These are phyloP conservation scores for Vicia villosa DNA, from an alignment of 306 rosid species.

Conservation along the genomic window DNA sequence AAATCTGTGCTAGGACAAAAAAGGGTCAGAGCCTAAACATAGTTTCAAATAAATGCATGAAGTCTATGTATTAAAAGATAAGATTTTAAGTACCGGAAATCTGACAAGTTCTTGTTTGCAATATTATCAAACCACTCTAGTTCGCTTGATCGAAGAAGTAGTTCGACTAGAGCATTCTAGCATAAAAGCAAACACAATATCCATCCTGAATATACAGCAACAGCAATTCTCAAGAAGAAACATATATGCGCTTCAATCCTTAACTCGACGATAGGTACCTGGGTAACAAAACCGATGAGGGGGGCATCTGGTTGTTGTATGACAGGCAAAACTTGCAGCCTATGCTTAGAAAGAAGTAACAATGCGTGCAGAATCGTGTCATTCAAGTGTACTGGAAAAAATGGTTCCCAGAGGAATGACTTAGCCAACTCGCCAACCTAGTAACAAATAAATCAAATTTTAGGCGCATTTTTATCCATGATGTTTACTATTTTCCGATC, in stretches of 20 bases:
- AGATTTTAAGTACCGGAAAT: slow-evolving; percentile 49
- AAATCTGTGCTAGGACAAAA: slow-evolving; percentile 44
- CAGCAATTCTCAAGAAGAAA: not conserved
- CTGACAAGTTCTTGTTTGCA: slow-evolving; percentile 54
- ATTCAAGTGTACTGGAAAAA: slow-evolving; percentile 57
- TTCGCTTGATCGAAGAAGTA: slow-evolving; percentile 68
- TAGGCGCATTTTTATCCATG: not conserved
- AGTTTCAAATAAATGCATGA: not conserved
- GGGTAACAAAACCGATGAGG: slow-evolving; percentile 59
- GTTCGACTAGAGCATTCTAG: slow-evolving; percentile 56
- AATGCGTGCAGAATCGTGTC: slow-evolving; percentile 65
- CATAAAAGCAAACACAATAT: slow-evolving; percentile 32
- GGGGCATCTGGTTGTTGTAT: slow-evolving; percentile 42
- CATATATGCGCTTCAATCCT: not conserved
- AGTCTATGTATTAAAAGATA: not conserved
- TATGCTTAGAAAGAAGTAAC: slow-evolving; percentile 68
- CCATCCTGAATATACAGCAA: slow-evolving; percentile 2
- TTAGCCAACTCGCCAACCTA: slow-evolving; percentile 71
- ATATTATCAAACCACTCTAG: slow-evolving; percentile 65
- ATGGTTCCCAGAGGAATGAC: slow-evolving; percentile 65
- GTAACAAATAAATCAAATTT: not conserved
- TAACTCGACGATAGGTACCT: slow-evolving; percentile 46
- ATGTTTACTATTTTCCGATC: not conserved
- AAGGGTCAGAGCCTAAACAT: slow-evolving; percentile 18
- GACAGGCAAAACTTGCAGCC: slow-evolving; percentile 59